Conservation (phyloP, 352 stramenopile species). For the Phytophthora ramorum region DNA sequence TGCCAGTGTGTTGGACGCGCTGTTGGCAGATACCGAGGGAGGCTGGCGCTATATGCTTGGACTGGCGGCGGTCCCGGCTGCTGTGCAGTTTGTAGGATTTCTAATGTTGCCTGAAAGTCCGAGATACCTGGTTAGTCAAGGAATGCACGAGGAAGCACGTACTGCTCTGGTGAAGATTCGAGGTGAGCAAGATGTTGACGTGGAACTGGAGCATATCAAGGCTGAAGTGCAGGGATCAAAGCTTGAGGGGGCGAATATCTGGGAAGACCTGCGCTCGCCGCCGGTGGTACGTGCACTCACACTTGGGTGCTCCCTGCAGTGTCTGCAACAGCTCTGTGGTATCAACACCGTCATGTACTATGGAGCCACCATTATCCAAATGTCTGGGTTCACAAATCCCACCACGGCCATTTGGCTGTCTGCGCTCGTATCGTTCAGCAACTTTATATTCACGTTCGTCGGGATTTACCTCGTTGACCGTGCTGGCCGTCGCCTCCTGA, state of each 20-base stretch:
- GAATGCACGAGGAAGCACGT: conserved; percentile 50
- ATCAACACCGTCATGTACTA: conserved; percentile 91
- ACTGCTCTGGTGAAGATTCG: conserved; percentile 59
- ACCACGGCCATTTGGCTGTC: conserved; percentile 76
- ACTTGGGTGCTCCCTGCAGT: conserved; percentile 53
- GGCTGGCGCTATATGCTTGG: conserved; percentile 89
- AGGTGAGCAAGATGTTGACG: conserved; percentile 54
- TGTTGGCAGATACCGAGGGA: conserved; percentile 55
- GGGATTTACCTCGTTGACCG: conserved; percentile 25
- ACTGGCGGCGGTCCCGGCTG: conserved; percentile 65
- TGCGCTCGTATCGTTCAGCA: conserved; percentile 48
- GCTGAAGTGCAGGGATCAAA: conserved; percentile 46
- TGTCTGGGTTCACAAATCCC: conserved; percentile 70
- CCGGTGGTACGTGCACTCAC: conserved; percentile 43
- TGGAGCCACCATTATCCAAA: conserved; percentile 74
- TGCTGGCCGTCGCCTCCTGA: conserved; percentile 12
- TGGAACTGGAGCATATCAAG: conserved; percentile 68
- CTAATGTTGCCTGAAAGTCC: conserved; percentile 73
- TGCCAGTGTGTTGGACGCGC: conserved; percentile 63
- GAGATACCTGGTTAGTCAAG: conserved; percentile 60
- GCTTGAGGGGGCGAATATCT: conserved; percentile 33
- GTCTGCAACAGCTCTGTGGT: conserved; percentile 68
- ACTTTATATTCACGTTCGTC: conserved; percentile 26
- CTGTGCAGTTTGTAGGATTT: conserved; percentile 75
- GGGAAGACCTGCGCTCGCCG: conserved; percentile 40